These are phyloP conservation scores for Cocos nucifera DNA, from an alignment of 176 grass and related monocot species.

Conservation along the genomic window DNA sequence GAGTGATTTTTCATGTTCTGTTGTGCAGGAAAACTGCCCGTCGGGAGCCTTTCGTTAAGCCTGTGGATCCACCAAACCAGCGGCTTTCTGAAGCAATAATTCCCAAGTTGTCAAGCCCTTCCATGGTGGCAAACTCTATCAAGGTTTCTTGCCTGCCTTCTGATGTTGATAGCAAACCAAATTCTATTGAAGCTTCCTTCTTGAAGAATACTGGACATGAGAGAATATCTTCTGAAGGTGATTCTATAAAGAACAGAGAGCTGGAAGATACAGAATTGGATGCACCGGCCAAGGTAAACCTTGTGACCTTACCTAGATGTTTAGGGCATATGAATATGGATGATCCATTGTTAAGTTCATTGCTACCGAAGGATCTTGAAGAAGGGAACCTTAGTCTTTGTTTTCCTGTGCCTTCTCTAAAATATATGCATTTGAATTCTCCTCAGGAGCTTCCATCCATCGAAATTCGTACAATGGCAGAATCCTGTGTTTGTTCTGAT, in stretches of 20 bases:
- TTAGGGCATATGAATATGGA: slow-evolving; percentile 6
- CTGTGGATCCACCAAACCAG: slow-evolving; percentile 1
- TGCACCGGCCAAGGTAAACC: slow-evolving; percentile 10
- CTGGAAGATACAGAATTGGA: slow-evolving; percentile 17
- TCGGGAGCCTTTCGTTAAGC: slow-evolving; percentile 15
- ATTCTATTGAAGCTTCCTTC: slow-evolving; percentile 19
- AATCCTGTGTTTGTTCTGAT: not conserved
- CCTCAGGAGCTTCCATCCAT: not conserved
- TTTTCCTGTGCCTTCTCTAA: slow-evolving; percentile 13
- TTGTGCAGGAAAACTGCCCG: slow-evolving; percentile 43
- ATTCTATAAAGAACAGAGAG: not conserved
- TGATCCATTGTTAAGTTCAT: slow-evolving; percentile 20
- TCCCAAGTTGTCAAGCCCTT: not conserved
- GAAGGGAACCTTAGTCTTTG: slow-evolving; percentile 21
- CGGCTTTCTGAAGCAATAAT: not conserved
- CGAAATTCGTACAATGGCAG: not conserved
- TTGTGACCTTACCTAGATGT: slow-evolving; percentile 3
- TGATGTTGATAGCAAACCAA: slow-evolving; percentile 18
- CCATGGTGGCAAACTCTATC: not conserved
- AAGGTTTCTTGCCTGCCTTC: slow-evolving; percentile 11
- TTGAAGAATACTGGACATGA: slow-evolving; percentile 22
- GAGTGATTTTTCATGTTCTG: no score
- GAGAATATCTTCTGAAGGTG: slow-evolving; percentile 1
- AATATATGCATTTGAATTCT: slow-evolving; percentile 5
- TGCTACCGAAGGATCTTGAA: slow-evolving; percentile 20